Conservation (phyloP, 148 eudicot species). For the Agrostemma githago region DNA sequence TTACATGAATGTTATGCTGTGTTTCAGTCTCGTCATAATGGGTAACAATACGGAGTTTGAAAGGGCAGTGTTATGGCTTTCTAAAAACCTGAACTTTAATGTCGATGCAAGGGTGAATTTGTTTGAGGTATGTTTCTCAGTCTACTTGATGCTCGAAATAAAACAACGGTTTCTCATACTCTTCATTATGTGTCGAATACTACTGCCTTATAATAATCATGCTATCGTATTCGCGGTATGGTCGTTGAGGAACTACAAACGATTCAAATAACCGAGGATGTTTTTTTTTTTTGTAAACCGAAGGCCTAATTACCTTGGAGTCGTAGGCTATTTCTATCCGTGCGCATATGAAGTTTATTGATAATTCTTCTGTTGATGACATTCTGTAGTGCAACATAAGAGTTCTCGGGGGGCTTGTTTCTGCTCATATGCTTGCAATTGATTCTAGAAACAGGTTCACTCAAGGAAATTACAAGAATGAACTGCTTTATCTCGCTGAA, state of each 20-base stretch:
- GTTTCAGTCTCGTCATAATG: conserved; percentile 73
- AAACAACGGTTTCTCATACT: not conserved
- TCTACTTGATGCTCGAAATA: not conserved
- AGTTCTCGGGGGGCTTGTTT: conserved; percentile 99
- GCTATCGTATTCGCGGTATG: not conserved
- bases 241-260: not conserved
- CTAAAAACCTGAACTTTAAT: conserved; percentile 75
- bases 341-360: conserved; percentile 24
- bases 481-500: conserved; percentile 77
- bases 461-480: conserved; percentile 70
- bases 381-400: conserved; percentile 99
- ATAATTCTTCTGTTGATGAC: conserved; percentile 37
- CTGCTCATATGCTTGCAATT: conserved; percentile 99
- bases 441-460: conserved; percentile 96
- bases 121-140: conserved; percentile 59
- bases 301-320: not conserved
- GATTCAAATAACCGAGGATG: not conserved
- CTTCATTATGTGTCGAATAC: not conserved
- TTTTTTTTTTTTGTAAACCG: not conserved
- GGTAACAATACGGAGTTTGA: conserved; percentile 87
- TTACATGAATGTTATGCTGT: conserved; percentile 4
- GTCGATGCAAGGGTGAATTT: conserved; percentile 93
- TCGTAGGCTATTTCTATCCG: not conserved
- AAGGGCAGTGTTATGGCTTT: conserved; percentile 81
- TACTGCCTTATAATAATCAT: not conserved